Evolutionary conservation across 331 rosid species (phyloP), one percentile per base, ranked within the genome.

Genomic region (Quercus tomentella): DNA sequence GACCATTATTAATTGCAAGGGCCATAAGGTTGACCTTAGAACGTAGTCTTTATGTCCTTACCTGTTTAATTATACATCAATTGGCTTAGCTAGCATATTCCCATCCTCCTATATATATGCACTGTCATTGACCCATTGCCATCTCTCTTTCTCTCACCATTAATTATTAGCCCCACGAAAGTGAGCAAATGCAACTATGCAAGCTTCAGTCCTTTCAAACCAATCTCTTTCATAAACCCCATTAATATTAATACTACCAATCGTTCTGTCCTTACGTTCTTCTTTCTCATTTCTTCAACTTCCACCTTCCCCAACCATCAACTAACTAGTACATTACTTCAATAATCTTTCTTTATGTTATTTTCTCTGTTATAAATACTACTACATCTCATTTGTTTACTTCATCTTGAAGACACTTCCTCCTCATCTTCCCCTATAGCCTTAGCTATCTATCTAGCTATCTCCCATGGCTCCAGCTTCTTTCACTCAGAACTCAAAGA

Each of bases 231-330:
- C 65, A 22, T 7, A 4, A 22, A n/a, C 5, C 15, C 7, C 5
- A 6, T 63, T 28, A 2, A 15, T 14, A 9, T 11, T 25, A 61
- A 23, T 15, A 16, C 7, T 16, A 28, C 21, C 70, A 28, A 63
- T 63, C 70, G 16, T 17, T 20, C 41, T 7, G 71, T 12, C 23
- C 71, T 18, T 4, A 30, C 69, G 21, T 26, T 14, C n/a, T 62
- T 3, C n/a, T 26, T 7, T 8, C 51, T 20, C 45, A 41, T 31
- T 28, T 17, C 8, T 7, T 16, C 20, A 68, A 21, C 94, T 86
- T 78, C 92, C 75, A 89, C 91, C 89, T 81, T 66, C 91, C 88
- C 74, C 45, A 82, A 86, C 88, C 81, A 88, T 89, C 89, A 83
- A 78, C 71, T 67, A 41, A 79, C 81, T 92, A 80, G 45, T 41